These are phyloP conservation scores for Elsinoe perseae DNA, from an alignment of 2,329 filamentous ascomycete species.

Conservation along the genomic window DNA sequence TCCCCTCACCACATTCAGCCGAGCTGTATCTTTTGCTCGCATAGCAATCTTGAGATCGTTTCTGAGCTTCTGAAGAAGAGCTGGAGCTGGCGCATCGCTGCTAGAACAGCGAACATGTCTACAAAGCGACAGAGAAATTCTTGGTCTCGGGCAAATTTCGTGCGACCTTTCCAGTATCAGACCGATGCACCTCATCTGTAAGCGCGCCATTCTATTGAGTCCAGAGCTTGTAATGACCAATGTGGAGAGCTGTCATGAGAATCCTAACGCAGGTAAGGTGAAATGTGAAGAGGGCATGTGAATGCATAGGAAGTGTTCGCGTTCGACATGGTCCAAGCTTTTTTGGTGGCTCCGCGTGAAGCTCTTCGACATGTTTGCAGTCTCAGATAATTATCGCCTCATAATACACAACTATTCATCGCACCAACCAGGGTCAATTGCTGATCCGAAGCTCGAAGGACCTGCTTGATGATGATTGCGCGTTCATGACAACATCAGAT, in stretches of 20 bases:
- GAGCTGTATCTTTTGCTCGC: conserved; percentile 45
- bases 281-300: neutral
- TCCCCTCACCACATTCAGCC: conserved; percentile 60
- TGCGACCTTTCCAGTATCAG: neutral
- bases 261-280: too few relatives aligned
- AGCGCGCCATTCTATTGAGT: neutral
- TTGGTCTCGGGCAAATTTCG: neutral
- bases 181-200: neutral
- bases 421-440: neutral
- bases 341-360: conserved; percentile 3
- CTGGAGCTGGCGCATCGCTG: conserved; percentile 27
- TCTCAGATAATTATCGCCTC: neutral
- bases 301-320: neutral
- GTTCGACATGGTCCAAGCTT: neutral
- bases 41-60: conserved; percentile 42
- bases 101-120: conserved; percentile 8
- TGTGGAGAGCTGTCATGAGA: too few relatives aligned
- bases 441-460: neutral
- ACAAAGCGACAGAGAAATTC: neutral
- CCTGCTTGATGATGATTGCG: neutral
- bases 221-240: too few relatives aligned
- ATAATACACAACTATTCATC: neutral
- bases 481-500: neutral
- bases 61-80: conserved; percentile 39
- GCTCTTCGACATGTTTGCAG: conserved; percentile 5